Evolutionary conservation across 2,329 filamentous ascomycete genomes (phyloP), one percentile per base, ranked within the genome.

Genomic region (Penicillium crustosum): DNA sequence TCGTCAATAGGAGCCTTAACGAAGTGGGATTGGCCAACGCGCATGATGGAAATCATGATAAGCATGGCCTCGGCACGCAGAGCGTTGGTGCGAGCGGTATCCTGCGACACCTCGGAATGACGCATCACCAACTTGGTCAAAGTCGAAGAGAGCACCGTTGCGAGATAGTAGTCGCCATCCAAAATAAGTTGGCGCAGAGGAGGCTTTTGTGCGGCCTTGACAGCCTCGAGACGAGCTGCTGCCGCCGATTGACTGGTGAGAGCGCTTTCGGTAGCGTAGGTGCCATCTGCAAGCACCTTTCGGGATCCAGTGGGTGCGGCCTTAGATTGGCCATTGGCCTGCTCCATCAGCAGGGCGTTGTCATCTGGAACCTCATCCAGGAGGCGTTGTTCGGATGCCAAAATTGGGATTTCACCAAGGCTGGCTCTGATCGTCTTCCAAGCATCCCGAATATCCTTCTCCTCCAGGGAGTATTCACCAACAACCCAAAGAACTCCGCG

Each of bases 21-120:
- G 67, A 99, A 99, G 63, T 96, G 91, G n/a, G 93, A 97, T 77
- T 99, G 94, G 41, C 94, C 94, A 60, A 97, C 94, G 49, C 94
- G 92, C 65, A 99, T 91, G 66, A 99, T 95, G 6, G 94, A 97
- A 68, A 99, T 96, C 93, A 97, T 96, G 73, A 99, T 97, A 53
- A 99, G 84, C 94, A 99, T 99, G 44, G 94, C 94, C 77, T 99
- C 94, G 4, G 94, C 94, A 49, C 91, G 89, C 27, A 99, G 84
- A 31, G 93, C 93, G 68, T 99, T 99, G 31, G 93, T 97, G 39
- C 94, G 89, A 43, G 90, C 90, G 43, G 83, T 78, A 68, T 97
- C 93, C 25, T 89, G 81, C 1, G 93, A 97, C 59, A 97, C 93
- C 72, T 97, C 93, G 2, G 91, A 89, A 74, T 97, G 92, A 53